These are phyloP conservation scores for Metarhizium album DNA, from an alignment of 2,329 filamentous ascomycete genomes.

Conservation along the genomic window DNA sequence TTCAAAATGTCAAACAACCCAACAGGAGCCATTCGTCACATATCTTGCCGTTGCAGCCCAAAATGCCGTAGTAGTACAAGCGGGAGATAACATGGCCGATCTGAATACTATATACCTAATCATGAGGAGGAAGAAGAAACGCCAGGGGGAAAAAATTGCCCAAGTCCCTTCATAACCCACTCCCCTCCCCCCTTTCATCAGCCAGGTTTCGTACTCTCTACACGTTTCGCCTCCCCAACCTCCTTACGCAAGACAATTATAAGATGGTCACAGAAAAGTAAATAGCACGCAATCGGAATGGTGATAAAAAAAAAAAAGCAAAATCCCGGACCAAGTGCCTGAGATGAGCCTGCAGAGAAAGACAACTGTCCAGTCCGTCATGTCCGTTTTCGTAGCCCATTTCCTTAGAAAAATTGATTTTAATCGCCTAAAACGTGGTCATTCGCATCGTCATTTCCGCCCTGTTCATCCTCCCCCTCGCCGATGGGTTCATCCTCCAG, in stretches of 20 bases:
- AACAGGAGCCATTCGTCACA: no score
- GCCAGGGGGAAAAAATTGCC: conserved; percentile 8
- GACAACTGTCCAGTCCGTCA: not conserved
- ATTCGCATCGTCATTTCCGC: conserved; percentile 27
- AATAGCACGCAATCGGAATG: not conserved
- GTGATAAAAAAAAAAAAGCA: conserved; percentile 9
- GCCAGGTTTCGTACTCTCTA: not conserved
- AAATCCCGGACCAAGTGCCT: conserved; percentile 1
- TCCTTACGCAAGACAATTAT: not conserved
- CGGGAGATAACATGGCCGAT: not conserved
- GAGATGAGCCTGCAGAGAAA: not conserved
- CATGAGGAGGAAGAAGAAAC: not conserved
- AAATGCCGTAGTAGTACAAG: not conserved
- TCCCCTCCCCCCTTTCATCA: not conserved
- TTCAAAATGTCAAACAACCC: not conserved
- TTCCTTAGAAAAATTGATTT: conserved; percentile 5
- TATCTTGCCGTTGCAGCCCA: not conserved
- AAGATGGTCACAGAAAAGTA: not conserved
- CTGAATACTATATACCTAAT: not conserved
- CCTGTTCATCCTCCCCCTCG: conserved; percentile 20
- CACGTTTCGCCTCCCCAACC: not conserved
- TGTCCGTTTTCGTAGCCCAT: not conserved
- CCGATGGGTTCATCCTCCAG: conserved; percentile 37
- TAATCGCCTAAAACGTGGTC: conserved; percentile 37
- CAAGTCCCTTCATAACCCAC: not conserved